phyloP scores from a whole-genome alignment of 2,329 filamentous ascomycete species.

The Epichloe baconii region DNA sequence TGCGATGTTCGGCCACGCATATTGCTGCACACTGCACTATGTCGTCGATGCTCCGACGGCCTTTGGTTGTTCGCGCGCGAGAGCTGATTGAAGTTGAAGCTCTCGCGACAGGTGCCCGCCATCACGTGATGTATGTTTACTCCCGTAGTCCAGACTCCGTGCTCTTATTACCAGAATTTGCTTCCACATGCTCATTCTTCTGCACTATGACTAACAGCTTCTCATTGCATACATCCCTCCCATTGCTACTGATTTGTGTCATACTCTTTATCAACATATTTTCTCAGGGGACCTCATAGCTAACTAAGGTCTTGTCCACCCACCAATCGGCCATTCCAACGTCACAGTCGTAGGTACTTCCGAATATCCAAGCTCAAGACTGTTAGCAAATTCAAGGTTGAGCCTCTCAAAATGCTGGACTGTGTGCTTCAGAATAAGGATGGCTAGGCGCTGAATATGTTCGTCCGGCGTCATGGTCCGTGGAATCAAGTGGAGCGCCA shows the following conservation, averaged over 20 bases:
- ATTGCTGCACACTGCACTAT: conserved; percentile 3
- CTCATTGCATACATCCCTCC: too few species aligned
- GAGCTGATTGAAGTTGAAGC: background rate
- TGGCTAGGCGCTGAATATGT: background rate
- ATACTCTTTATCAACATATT: too few species aligned
- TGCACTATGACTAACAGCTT: background rate
- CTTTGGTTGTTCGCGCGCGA: background rate
- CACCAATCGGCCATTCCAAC: too few species aligned
- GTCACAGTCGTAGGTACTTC: too few species aligned
- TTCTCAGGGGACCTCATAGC: too few species aligned
- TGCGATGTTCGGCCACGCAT: conserved; percentile 23
- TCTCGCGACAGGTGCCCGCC: background rate
- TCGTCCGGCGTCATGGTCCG: background rate
- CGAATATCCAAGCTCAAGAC: background rate
- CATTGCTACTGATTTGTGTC: too few species aligned
- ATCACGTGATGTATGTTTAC: conserved; percentile 1
- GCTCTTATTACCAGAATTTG: too few species aligned
- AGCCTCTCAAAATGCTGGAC: background rate
- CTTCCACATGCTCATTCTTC: background rate
- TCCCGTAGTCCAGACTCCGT: too few species aligned
- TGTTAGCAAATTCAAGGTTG: background rate
- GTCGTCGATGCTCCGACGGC: background rate
- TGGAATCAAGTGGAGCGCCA: background rate
- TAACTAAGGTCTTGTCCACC: too few species aligned
- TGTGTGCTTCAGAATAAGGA: background rate